Percentiles rank a stretch among this genome's conserved stretches.
phyloP scores from a whole-genome alignment of 352 stramenopile genomes.

The Pythium vanterpoolii region DNA sequence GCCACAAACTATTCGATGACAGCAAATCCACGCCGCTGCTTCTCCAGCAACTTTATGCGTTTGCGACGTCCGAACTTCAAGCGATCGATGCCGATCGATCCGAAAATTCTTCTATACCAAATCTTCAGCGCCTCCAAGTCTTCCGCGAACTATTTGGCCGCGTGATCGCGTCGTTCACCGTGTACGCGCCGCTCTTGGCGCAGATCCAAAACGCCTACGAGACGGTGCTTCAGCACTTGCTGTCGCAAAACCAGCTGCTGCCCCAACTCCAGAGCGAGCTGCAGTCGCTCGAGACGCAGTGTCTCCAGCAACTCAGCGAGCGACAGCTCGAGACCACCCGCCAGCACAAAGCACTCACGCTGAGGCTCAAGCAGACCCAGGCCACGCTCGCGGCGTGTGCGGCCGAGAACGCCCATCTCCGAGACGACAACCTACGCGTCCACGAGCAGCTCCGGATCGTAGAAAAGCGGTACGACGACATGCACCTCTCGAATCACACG shows the following conservation, averaged over 20 bases:
- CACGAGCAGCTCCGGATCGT: slow-evolving; percentile 27
- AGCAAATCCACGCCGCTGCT: slow-evolving; percentile 21
- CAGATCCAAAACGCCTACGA: slow-evolving; percentile 70
- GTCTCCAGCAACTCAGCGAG: slow-evolving; percentile 49
- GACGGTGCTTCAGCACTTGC: slow-evolving; percentile 27
- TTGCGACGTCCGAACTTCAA: slow-evolving; percentile 8
- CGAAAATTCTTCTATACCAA: background rate
- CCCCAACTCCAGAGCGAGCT: slow-evolving; percentile 49
- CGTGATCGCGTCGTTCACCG: slow-evolving; percentile 55
- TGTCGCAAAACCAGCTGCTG: slow-evolving; percentile 37
- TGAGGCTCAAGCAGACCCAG: slow-evolving; percentile 54
- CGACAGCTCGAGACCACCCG: slow-evolving; percentile 41
- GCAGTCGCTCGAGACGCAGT: slow-evolving; percentile 58
- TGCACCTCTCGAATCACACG: slow-evolving; percentile 48
- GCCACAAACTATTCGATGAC: slow-evolving; percentile 20
- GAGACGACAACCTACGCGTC: slow-evolving; percentile 27
- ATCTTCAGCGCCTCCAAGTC: slow-evolving; percentile 48
- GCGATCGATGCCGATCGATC: background rate
- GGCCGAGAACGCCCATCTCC: slow-evolving; percentile 37
- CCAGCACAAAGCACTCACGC: slow-evolving; percentile 34
- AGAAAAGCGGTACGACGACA: slow-evolving; percentile 35
- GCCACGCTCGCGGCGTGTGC: slow-evolving; percentile 45
- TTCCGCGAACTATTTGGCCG: slow-evolving; percentile 50
- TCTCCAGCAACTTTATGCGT: slow-evolving; percentile 22
- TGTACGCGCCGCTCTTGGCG: slow-evolving; percentile 62